phyloP scores from a whole-genome alignment of 345 rosid genomes.

The Euphorbia pulcherrima region DNA sequence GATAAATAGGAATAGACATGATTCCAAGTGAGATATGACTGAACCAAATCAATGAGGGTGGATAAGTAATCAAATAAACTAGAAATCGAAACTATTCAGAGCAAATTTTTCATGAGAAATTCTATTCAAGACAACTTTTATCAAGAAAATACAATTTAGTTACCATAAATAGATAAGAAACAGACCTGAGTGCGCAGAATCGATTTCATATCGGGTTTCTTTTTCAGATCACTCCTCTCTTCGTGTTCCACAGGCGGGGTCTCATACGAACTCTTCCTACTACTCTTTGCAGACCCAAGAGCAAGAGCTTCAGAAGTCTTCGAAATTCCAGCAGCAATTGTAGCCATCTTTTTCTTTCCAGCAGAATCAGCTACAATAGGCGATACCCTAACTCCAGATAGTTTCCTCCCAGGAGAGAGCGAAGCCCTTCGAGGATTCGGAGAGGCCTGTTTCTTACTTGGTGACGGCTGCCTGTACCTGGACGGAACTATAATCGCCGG shows the following conservation, averaged over 20 bases:
- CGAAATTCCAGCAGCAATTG: constrained; percentile 57
- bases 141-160: neutral
- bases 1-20: neutral
- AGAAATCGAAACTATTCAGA: neutral
- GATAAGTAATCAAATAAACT: neutral
- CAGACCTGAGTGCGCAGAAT: constrained; percentile 87
- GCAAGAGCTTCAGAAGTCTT: constrained; percentile 67
- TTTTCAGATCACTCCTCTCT: constrained; percentile 44
- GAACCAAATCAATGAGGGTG: neutral
- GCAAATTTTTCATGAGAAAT: neutral
- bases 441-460: constrained; percentile 70
- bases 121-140: neutral
- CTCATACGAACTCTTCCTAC: constrained; percentile 75
- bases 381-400: constrained; percentile 69
- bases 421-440: constrained; percentile 67
- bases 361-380: constrained; percentile 66
- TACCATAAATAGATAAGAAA: neutral
- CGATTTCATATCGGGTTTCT: constrained; percentile 55
- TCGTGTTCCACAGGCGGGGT: constrained; percentile 34
- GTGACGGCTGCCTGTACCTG: constrained; percentile 88
- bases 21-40: neutral
- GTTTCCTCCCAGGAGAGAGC: constrained; percentile 74
- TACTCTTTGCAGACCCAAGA: constrained; percentile 43
- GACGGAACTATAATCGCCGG: constrained; percentile 88
- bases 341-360: constrained; percentile 73